Base-by-base conservation (phyloP, 2,329 filamentous ascomycete species). In the Cadophora sp. region DNA sequence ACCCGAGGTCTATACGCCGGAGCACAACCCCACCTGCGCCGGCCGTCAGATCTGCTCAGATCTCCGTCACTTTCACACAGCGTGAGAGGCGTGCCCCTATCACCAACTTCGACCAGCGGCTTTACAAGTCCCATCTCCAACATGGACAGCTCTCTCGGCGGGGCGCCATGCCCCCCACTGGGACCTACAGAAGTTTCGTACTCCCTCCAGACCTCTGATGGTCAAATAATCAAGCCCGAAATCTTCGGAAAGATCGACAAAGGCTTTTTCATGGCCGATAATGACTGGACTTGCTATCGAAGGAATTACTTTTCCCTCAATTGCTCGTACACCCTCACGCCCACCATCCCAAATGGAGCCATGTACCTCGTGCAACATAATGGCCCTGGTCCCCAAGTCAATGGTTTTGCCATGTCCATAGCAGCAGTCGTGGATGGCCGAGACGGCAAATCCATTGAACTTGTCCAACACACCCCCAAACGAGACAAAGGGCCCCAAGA, bases 381-480 rank as follows among this genome's bases (percentile, higher is more conserved):
- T 16, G 66, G 67, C 33, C 59, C 67, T n/a, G 68, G 68, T 9
- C 53, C 71, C 14, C 72, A 70, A 62, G 85, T 92, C 43, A 83
- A 85, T 58, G 82, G 82, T 1, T 89, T 91, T 77, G 85, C 87
- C 6, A 88, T 92, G 79, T 86, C 84, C 6, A 87, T 92, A 61
- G 86, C 88, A 4, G 90, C 90, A 3, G 86, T 88, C 9, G 87
- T 91, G 1, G 89, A 91, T 72, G 85, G 83, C 9, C 80, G 85
- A 8, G 81, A 83, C 50, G 87, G 87, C 13, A 91, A 92, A 76
- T 80, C 80, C 18, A 88, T 91, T 59, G 89, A 91, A 72, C 81
- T 92, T n/a, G 87, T 92, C n/a, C 89, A 92, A 74, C 89, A 92
- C 74, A 92, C 89, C 0, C 89, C 90, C 0, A 92, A 92, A 76